Evolutionary conservation across 108 stramenopile genomes (phyloP).

Genomic region (Cyclostephanos invisitatus): DNA sequence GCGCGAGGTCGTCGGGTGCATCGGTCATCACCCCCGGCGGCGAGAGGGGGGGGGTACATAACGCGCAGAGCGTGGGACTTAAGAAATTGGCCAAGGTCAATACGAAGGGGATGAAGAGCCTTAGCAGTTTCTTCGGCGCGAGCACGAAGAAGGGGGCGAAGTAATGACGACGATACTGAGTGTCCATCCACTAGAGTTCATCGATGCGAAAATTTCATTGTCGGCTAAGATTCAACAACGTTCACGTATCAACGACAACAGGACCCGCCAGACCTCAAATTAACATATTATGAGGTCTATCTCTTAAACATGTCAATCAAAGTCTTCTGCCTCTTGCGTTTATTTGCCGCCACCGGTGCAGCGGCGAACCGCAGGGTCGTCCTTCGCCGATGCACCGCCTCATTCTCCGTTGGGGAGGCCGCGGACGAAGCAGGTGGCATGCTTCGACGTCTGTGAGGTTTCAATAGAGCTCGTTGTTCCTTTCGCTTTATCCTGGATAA

Average conservation of each 20-base stretch:
- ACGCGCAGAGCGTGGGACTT: conserved; percentile 54
- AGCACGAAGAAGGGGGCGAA: conserved; percentile 30
- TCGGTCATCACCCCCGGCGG: conserved; percentile 17
- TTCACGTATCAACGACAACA: neutral
- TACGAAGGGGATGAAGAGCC: conserved; percentile 77
- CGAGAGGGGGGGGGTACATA: conserved; percentile 28
- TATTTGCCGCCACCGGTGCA: conserved; percentile 24
- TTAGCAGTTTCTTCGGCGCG: conserved; percentile 69
- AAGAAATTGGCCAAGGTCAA: conserved; percentile 73
- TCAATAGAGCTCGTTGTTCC: conserved; percentile 6
- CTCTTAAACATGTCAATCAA: conserved; percentile 28
- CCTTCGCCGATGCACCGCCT: conserved; percentile 8
- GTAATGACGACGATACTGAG: no score
- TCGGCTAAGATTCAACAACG: neutral
- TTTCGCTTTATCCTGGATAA: conserved; percentile 3
- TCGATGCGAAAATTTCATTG: neutral
- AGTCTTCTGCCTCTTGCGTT: conserved; percentile 33
- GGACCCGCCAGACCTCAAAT: neutral
- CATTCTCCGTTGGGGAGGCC: neutral
- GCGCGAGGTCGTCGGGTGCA: conserved; percentile 2
- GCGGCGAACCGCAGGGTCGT: conserved; percentile 31
- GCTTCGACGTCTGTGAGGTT: neutral
- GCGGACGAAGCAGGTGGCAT: neutral
- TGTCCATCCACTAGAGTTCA: neutral
- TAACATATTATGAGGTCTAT: neutral